Evolutionary conservation across 306 rosid genomes (phyloP).

Genomic region (Lithocarpus polystachyus): DNA sequence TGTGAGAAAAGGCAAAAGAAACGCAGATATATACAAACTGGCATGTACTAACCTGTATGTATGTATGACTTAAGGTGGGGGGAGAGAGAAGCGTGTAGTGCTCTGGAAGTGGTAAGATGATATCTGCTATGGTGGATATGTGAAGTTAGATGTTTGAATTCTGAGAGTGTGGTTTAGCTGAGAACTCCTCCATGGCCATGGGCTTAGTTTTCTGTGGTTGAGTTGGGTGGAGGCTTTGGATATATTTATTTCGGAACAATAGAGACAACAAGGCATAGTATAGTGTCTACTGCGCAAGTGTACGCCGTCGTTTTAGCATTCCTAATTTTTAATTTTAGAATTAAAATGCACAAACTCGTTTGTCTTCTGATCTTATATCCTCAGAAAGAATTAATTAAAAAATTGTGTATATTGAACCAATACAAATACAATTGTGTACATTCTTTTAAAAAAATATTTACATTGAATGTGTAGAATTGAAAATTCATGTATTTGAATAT

Average conservation of each 20-base stretch:
- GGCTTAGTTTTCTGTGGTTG: not conserved
- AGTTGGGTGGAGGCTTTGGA: not conserved
- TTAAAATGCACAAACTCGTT: too few relatives aligned
- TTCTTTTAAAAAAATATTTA: too few relatives aligned
- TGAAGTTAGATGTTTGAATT: not conserved
- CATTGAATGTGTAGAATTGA: too few relatives aligned
- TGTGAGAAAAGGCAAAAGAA: not conserved
- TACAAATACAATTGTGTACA: too few relatives aligned
- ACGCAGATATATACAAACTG: not conserved
- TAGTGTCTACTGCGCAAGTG: too few relatives aligned
- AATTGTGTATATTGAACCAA: too few relatives aligned
- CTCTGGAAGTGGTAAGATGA: not conserved
- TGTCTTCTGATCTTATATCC: too few relatives aligned
- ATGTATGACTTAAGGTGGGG: slow-evolving; percentile 10
- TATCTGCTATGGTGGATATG: not conserved
- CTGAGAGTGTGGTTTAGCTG: not conserved
- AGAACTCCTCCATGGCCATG: not conserved
- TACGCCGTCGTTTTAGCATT: too few relatives aligned
- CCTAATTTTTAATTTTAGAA: too few relatives aligned
- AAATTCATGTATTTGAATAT: too few relatives aligned
- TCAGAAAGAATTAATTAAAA: too few relatives aligned
- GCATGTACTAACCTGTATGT: slow-evolving; percentile 27
- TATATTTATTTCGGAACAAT: not conserved
- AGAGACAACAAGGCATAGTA: not conserved
- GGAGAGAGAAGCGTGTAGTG: not conserved